Base-by-base conservation (phyloP, 2,329 filamentous ascomycete genomes). In the Pezicula radicicola region DNA sequence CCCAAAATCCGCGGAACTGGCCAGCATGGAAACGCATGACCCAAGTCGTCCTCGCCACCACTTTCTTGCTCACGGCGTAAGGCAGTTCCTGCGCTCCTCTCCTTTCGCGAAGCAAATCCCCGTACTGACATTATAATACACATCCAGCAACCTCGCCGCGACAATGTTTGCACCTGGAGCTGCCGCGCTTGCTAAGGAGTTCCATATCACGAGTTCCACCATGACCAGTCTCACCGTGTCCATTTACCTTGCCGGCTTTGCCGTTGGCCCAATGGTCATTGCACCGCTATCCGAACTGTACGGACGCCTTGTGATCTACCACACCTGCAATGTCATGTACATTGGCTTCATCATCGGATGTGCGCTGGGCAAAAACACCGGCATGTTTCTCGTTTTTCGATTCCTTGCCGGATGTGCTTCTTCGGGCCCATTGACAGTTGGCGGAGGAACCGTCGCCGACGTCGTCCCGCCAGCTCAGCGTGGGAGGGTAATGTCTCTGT, bases 161-260 rank as follows among this genome's bases (percentile, higher is more conserved):
- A 75, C 72, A 10, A 87, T 88, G 71, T 86, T 90, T 61, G 85
- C 86, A 0, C 86, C 87, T 0, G 85, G 80, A 8, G 81, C 88
- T 0, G 77, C 80, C 0, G 69, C 81, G 4, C 73, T 89, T 0
- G 78, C 87, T 73, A 51, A 62, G 10, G 83, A 88, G 16, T 89
- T 90, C 56, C 30, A 72, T 21, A 71, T 70, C 4, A 67, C 62
- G 13, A 70, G 63, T 52, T 55, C 66, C 9, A 70, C 19, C 57
- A 70, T 89, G 2, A 79, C 76, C 1, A 76, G 81, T 0, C 85
- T 90, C 51, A 82, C 85, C 54, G 83, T 90, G 67, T 50, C 64
- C 19, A 65, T 66, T 15, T 63, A 60, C 39, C 51, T 62, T 27
- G 21, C 50, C 21, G 61, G 62, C 39, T 63, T 58, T 41, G 58